Base-by-base conservation (phyloP, 495 filamentous ascomycete species). In the Cetradonia linearis region DNA sequence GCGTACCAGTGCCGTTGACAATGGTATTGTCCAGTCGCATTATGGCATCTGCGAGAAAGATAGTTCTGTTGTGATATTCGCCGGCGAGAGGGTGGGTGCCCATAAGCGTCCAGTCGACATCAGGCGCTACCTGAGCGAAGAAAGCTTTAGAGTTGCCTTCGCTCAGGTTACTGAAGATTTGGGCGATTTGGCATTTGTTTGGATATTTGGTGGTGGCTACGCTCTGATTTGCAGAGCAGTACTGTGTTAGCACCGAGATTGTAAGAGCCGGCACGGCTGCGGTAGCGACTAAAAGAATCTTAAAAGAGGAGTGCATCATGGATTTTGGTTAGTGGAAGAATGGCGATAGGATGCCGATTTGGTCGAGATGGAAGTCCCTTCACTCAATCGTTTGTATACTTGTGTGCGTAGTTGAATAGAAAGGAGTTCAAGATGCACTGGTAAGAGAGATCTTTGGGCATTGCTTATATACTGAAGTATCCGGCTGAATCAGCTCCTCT, bases 11-110 rank as follows among this genome's bases (percentile, higher is more conserved):
- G 16, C 23, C 10, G 20, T 44, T 42, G 55, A 46, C 28, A 27
- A 42, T 46, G 16, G 36, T 20, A 5, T 58, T 36, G 18, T 37
- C 55, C 14, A 58, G 36, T 13, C 56, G 56, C 2, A 6, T 31
- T 5, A 58, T 28, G 4, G 56, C 40, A 34, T 58, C 30, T 36
- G 30, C 25, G 25, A 58, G 18, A 30, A 58, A 58, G 38, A 58
- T 18, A 16, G 56, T 58, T 27, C 30, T 58, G 56, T 47, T 58
- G 42, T 6, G 1, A n/a, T 58, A 58, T 27, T 16, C 13, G 27
- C 56, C 56, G 25, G 56, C 40, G 13, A 58, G 27, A 14, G 56
- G 40, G 36, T 58, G 56, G n/a, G 42, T 48, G 34, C 56, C 56
- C 11, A 28, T 20, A 8, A 58, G 20, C 13, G 40, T 58, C 42